Conservation (phyloP, 306 rosid genomes). For the Prunus padus region DNA sequence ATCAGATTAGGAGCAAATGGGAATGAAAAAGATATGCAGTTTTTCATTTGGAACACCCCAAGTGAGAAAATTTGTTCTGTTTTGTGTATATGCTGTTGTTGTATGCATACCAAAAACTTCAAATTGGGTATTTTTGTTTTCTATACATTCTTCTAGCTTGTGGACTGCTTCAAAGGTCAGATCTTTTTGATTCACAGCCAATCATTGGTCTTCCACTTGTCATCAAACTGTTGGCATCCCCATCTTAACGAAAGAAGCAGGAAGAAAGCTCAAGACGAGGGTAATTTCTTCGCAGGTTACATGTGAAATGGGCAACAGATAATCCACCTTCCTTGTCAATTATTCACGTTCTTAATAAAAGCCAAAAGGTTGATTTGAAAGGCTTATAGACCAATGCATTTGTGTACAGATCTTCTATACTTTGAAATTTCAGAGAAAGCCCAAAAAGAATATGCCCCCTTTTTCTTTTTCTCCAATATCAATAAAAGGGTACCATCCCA, state of each 20-base stretch:
- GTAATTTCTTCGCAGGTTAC: no score
- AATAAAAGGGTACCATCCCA: slow-evolving; percentile 7
- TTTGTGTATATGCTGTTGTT: neutral
- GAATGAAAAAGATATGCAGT: slow-evolving; percentile 26
- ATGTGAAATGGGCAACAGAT: no score
- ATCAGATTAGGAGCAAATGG: slow-evolving; percentile 54
- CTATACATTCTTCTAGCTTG: neutral
- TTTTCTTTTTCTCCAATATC: slow-evolving; percentile 6
- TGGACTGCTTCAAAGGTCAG: no score
- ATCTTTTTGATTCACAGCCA: no score
- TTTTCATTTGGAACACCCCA: neutral
- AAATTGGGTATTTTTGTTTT: neutral
- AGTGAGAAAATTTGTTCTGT: neutral
- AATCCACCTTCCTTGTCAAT: no score
- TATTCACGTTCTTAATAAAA: no score
- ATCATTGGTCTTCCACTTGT: no score
- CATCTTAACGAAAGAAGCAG: no score
- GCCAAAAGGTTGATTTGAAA: neutral
- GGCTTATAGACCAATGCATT: neutral
- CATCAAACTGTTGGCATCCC: no score
- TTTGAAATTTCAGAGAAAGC: neutral
- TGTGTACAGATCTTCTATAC: neutral
- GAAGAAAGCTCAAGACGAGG: no score
- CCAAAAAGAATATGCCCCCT: neutral
- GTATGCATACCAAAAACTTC: neutral